Evolutionary conservation across 139 green algal species (phyloP), one percentile per base, ranked within the genome.

Genomic region (Edaphochlamys debaryana): DNA sequence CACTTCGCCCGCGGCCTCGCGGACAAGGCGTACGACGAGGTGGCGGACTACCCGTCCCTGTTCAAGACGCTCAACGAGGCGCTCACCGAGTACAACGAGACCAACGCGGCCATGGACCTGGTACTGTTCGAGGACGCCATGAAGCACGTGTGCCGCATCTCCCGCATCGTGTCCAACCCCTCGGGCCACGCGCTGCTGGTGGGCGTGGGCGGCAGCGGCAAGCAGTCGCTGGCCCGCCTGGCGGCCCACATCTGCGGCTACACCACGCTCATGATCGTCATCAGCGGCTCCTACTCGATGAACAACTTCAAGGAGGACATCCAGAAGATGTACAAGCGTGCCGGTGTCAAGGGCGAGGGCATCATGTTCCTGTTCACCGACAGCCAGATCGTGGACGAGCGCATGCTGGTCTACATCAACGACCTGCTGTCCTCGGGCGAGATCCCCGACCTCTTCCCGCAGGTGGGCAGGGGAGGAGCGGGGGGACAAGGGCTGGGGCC

Each of bases 111-210:
- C 37, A 97, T 97, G 94, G 93, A 97, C 85, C 88, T 98, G 79
- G 95, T 98, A 62, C 87, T 98, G 62, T 98, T 98, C 88, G 95
- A 98, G 83, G 95, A 98, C 72, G 95, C 95, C 41, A 94, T 98
- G 90, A 96, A 96, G 91, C 95, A 98, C 83, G 90, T 98, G 34
- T 96, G 93, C 80, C 92, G 95, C 63, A 98, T 98, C 87, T 88
- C 77, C 22, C 93, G 95, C 73, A 95, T 96, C 86, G 93, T 96
- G 71, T 94, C 89, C 79, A 97, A 94, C 87, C 89, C 93, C 15
- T 91, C 90, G 36, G 95, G 95, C n/a, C 95, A 98, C 75, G 94
- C 95, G 17, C 91, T 98, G 90, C 91, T 98, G 66, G 95, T 98
- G 8, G 95, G 95, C 45, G 95, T 98, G 42, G 95, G 95, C 60